Evolutionary conservation across 2,329 filamentous ascomycete genomes (phyloP).

Genomic region (Balansia obtecta): DNA sequence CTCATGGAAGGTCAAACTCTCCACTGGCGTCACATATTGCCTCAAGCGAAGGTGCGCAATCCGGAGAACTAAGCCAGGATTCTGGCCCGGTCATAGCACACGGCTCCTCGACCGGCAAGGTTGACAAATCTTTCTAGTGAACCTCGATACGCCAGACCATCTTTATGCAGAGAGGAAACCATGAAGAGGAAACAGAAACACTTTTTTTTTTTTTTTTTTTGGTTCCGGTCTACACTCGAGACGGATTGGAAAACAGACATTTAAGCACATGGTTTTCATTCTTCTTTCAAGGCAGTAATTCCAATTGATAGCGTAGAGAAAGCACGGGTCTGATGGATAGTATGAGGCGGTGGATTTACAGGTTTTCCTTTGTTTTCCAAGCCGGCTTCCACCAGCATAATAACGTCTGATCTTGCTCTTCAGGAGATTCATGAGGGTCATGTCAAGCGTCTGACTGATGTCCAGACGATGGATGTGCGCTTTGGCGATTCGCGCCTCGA

Average conservation of each 20-base stretch:
- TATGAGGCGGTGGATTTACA: background rate
- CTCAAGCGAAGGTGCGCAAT: background rate
- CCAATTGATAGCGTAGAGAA: background rate
- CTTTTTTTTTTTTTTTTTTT: background rate
- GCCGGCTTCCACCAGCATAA: background rate
- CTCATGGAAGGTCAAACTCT: background rate
- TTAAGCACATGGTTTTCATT: background rate
- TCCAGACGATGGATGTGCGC: too few relatives aligned
- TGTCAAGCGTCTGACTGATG: too few relatives aligned
- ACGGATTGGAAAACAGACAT: background rate
- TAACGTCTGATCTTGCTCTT: background rate
- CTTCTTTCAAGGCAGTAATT: background rate
- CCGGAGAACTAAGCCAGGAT: background rate
- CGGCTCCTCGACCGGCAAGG: conserved; percentile 3
- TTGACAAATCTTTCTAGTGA: background rate
- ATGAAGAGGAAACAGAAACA: background rate
- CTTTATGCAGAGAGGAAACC: too few relatives aligned
- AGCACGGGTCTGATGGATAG: background rate
- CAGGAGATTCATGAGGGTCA: too few relatives aligned
- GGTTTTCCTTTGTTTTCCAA: background rate
- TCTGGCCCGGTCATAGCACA: conserved; percentile 3
- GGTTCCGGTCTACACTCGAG: background rate
- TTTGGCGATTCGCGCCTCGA: too few relatives aligned
- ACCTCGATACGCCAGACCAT: background rate
- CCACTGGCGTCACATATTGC: background rate